Conservation (phyloP, 352 stramenopile species). For the Globisporangium mamillatum region DNA sequence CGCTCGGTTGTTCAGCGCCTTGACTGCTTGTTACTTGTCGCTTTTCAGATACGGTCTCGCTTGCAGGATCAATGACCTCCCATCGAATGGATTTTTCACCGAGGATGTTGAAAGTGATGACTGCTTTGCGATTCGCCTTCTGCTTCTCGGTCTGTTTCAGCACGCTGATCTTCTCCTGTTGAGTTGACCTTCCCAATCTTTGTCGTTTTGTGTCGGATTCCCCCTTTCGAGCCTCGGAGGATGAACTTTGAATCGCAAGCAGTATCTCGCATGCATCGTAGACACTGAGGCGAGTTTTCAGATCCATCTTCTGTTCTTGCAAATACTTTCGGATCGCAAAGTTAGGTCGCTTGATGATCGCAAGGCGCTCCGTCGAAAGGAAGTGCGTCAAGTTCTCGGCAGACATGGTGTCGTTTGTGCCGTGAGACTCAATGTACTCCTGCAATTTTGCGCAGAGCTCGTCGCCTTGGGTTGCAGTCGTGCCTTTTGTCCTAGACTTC, state of each 20-base stretch:
- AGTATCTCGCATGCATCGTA: conserved; percentile 30
- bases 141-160: conserved; percentile 27
- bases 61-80: conserved; percentile 18
- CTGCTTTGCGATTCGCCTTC: conserved; percentile 26
- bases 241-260: conserved; percentile 8
- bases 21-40: conserved; percentile 7
- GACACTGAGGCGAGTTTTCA: conserved; percentile 24
- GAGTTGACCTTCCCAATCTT: background rate
- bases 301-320: conserved; percentile 26
- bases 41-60: background rate
- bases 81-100: conserved; percentile 65
- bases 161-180: conserved; percentile 2
- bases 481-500: conserved; percentile 17
- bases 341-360: conserved; percentile 24
- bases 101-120: conserved; percentile 65
- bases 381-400: conserved; percentile 39
- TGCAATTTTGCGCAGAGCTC: conserved; percentile 33
- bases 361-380: conserved; percentile 33
- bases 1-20: background rate
- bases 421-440: conserved; percentile 38
- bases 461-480: conserved; percentile 16
- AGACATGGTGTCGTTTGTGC: conserved; percentile 34
- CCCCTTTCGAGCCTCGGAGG: conserved; percentile 12
- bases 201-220: conserved; percentile 12
- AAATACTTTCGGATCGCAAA: conserved; percentile 35